A percentile compares a stretch with the other conserved stretches of the same genome.
Conservation (phyloP, 768 basidiomycete species). For the Russula olivacea region DNA sequence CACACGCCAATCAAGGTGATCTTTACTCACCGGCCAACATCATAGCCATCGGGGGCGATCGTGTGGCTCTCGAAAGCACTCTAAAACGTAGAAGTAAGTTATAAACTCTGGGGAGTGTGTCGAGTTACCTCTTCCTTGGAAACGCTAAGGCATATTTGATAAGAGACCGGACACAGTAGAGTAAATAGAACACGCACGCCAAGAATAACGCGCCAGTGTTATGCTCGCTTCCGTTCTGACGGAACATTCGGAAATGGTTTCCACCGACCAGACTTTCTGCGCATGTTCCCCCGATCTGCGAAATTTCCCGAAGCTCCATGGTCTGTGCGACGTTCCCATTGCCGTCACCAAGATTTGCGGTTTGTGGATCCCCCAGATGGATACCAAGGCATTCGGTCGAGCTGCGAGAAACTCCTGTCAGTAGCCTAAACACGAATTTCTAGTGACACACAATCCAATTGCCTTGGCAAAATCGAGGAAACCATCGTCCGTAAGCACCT, state of each 20-base stretch:
- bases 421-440: neutral
- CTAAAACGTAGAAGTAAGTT: conserved; percentile 22
- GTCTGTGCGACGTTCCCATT: conserved; percentile 42
- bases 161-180: neutral
- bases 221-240: conserved; percentile 54
- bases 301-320: conserved; percentile 40
- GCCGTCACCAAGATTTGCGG: conserved; percentile 47
- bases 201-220: conserved; percentile 50
- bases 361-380: conserved; percentile 32
- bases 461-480: conserved; percentile 54
- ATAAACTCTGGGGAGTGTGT: neutral
- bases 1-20: neutral
- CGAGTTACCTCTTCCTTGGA: conserved; percentile 41
- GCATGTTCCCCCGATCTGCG: conserved; percentile 40
- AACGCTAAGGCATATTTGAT: conserved; percentile 31
- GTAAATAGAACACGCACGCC: conserved; percentile 37
- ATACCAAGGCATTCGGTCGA: conserved; percentile 38
- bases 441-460: conserved; percentile 51
- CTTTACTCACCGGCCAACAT: conserved; percentile 40
- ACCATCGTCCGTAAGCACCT: conserved; percentile 50
- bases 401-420: conserved; percentile 34
- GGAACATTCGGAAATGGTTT: conserved; percentile 47
- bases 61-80: conserved; percentile 35
- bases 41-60: conserved; percentile 45
- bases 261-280: conserved; percentile 42